Evolutionary conservation across 352 stramenopile species (phyloP), one percentile per base, ranked within the genome.

Genomic region (Phytopythium delawarense): DNA sequence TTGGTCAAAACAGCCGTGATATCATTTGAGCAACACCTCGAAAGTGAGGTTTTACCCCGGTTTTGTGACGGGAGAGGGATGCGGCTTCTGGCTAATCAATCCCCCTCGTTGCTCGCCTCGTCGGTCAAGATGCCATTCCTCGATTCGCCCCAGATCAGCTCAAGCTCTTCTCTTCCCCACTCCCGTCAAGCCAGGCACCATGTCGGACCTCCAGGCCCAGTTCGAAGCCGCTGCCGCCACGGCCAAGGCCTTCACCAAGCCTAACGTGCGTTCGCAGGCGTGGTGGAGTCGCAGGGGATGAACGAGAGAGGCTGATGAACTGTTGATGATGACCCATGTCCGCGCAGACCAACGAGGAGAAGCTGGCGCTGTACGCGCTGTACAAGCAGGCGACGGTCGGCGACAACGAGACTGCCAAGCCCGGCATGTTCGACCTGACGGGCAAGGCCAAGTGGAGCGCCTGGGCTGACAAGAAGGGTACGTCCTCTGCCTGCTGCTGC

Each of bases 371-470:
- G 53, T 97, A 97, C 79, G 80, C 84, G n/a, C 80, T 84, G 69
- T 97, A 83, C 85, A 97, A 97, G 84, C 89, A 97, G 74, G 88
- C 86, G 50, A 97, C 84, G 13, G 69, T 91, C 28, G 89, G 89
- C 21, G 87, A 97, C 81, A 89, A 90, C 75, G 91, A 78, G 63
- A 92, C 84, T 52, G 35, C 75, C 58, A 84, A 84, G 65, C 84
- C 89, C 7, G 87, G 88, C 64, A 94, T 96, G 83, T 91, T 96
- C 61, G 84, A 96, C 72, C 60, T 96, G 35, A 89, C 75, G 53
- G 84, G 76, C 66, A 94, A 94, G 74, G 84, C 84, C 70, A 97
- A 97, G 82, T 96, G 87, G 86, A 79, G 88, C 57, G 89, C 89
- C 48, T 97, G 89, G 89, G 81, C 72, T 30, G 79, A 84, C 8